phyloP scores from a whole-genome alignment of 2,329 filamentous ascomycete genomes.

The Cryphonectria radicalis region DNA sequence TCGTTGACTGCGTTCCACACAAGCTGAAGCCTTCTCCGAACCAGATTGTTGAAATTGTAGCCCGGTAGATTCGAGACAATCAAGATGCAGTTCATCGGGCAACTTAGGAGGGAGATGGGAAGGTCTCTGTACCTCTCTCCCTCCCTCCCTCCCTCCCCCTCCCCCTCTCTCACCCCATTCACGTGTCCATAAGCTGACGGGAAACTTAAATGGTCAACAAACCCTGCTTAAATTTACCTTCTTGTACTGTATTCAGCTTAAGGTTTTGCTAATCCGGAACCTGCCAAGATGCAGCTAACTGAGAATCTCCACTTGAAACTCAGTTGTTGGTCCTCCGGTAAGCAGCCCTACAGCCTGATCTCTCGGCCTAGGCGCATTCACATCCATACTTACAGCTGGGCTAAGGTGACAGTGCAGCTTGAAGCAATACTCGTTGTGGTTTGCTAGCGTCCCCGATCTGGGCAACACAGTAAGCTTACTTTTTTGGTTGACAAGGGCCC shows the following conservation, averaged over 20 bases:
- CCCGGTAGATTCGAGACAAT: no score
- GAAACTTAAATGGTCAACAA: neutral
- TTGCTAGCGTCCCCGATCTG: neutral
- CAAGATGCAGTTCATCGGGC: no score
- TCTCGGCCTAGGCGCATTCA: neutral
- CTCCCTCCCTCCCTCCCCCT: no score
- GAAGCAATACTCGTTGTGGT: no score
- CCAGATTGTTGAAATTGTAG: no score
- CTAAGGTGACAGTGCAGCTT: neutral
- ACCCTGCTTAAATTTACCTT: neutral
- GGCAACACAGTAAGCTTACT: neutral
- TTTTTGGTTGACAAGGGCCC: neutral
- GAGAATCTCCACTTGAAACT: neutral
- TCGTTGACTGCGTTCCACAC: no score
- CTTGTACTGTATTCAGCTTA: neutral
- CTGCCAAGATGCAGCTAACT: neutral
- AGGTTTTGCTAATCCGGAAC: neutral
- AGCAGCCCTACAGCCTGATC: neutral
- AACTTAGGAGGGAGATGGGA: no score
- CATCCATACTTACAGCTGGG: neutral
- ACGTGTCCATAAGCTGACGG: neutral
- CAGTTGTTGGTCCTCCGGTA: neutral
- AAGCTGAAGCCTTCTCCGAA: no score
- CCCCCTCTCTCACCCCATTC: no score
- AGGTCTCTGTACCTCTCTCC: no score